These are phyloP conservation scores for Exophiala sp. DNA, from an alignment of 2,329 filamentous ascomycete genomes.

Conservation along the genomic window DNA sequence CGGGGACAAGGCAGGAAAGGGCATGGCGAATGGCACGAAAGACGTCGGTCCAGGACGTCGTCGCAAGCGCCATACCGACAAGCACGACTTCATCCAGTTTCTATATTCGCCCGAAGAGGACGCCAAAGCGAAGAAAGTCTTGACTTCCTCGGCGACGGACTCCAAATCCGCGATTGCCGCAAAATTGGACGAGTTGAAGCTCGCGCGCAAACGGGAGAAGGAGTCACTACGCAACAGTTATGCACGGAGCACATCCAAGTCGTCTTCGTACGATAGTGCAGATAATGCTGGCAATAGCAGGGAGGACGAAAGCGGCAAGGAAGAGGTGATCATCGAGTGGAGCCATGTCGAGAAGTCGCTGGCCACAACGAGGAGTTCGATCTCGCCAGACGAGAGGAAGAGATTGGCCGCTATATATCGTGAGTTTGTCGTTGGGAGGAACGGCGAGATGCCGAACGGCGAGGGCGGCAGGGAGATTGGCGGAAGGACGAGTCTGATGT, in stretches of 20 bases:
- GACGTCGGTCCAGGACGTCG: slow-evolving; percentile 35
- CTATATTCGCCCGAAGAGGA: slow-evolving; percentile 63
- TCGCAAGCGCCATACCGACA: slow-evolving; percentile 30
- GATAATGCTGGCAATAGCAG: slow-evolving; percentile 34
- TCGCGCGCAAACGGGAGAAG: slow-evolving; percentile 49
- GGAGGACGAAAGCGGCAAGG: slow-evolving; percentile 30
- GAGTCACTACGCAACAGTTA: slow-evolving; percentile 13
- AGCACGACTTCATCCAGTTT: slow-evolving; percentile 73
- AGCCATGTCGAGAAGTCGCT: slow-evolving; percentile 76
- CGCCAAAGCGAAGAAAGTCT: slow-evolving; percentile 45
- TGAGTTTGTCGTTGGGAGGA: slow-evolving; percentile 89
- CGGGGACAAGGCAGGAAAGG: slow-evolving; percentile 29
- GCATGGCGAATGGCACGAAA: slow-evolving; percentile 27
- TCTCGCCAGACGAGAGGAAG: slow-evolving; percentile 71
- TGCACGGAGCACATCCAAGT: not conserved
- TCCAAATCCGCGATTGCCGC: slow-evolving; percentile 74
- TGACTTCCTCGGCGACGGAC: slow-evolving; percentile 57
- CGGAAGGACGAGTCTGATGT: slow-evolving; percentile 92
- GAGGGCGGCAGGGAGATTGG: slow-evolving; percentile 90
- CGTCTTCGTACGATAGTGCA: slow-evolving; percentile 8
- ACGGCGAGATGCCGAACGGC: slow-evolving; percentile 91
- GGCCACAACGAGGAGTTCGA: slow-evolving; percentile 73
- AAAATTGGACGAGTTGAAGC: slow-evolving; percentile 78
- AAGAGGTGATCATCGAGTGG: slow-evolving; percentile 79
- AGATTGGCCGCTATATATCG: slow-evolving; percentile 77